Percentiles rank a stretch among this genome's conserved stretches.
These are phyloP conservation scores for Brassica napus DNA, from an alignment of 345 rosid species.

Conservation along the genomic window DNA sequence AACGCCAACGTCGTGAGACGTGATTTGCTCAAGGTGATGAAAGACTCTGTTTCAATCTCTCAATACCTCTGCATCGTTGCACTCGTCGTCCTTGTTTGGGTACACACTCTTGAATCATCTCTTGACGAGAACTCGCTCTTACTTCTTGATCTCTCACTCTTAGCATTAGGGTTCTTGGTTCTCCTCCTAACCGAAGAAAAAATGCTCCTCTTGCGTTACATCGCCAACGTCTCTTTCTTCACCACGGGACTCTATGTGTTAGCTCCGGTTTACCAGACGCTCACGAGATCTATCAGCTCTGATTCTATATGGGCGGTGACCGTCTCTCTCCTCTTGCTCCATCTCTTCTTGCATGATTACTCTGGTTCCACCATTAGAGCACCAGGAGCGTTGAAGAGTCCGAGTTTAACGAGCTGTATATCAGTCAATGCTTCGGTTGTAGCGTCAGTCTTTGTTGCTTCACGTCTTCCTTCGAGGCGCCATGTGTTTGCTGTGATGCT, in stretches of 20 bases:
- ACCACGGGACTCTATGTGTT: slow-evolving; percentile 65
- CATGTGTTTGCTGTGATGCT: slow-evolving; percentile 85
- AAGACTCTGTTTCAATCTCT: slow-evolving; percentile 76
- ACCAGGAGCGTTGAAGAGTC: slow-evolving; percentile 63
- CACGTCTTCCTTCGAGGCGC: slow-evolving; percentile 83
- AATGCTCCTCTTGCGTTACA: slow-evolving; percentile 71
- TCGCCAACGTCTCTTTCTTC: slow-evolving; percentile 67
- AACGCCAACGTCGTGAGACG: slow-evolving; percentile 90
- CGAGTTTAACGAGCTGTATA: slow-evolving; percentile 70
- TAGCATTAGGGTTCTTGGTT: slow-evolving; percentile 64
- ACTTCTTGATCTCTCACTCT: slow-evolving; percentile 67
- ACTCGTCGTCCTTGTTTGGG: slow-evolving; percentile 86
- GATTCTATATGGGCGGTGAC: slow-evolving; percentile 89
- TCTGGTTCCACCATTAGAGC: slow-evolving; percentile 70
- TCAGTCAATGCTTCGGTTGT: slow-evolving; percentile 83
- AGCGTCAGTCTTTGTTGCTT: slow-evolving; percentile 82
- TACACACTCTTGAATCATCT: slow-evolving; percentile 65
- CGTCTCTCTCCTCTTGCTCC: slow-evolving; percentile 64
- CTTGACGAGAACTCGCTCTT: slow-evolving; percentile 66
- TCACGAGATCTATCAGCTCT: slow-evolving; percentile 83
- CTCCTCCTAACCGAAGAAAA: slow-evolving; percentile 71
- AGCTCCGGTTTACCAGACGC: slow-evolving; percentile 87
- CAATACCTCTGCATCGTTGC: slow-evolving; percentile 84
- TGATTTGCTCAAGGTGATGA: slow-evolving; percentile 75
- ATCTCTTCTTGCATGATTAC: slow-evolving; percentile 91